phyloP scores from a whole-genome alignment of 176 grass and related monocot species.

The Zoysia japonica region DNA sequence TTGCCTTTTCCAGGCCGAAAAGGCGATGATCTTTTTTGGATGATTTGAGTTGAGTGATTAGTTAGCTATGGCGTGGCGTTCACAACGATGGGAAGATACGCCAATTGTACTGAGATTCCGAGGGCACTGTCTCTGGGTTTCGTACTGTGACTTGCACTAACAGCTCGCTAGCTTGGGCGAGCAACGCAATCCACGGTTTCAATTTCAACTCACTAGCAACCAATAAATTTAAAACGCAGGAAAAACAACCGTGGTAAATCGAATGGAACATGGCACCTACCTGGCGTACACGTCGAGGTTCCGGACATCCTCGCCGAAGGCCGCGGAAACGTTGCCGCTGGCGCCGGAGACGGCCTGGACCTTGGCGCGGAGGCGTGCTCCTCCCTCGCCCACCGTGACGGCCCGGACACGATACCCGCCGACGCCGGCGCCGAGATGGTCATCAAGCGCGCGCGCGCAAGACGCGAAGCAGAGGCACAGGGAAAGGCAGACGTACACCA shows the following conservation, averaged over 20 bases:
- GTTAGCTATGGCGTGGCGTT: neutral
- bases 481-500: neutral
- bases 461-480: neutral
- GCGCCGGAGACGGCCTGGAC: neutral
- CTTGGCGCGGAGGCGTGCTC: slow-evolving; percentile 27
- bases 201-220: too few species aligned
- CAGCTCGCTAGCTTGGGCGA: neutral
- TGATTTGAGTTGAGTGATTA: neutral
- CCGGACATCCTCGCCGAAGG: slow-evolving; percentile 32
- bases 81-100: neutral
- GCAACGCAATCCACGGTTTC: neutral
- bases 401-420: slow-evolving; percentile 27
- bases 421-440: neutral
- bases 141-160: neutral
- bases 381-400: slow-evolving; percentile 7
- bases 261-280: neutral
- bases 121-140: neutral
- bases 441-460: neutral
- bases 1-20: neutral
- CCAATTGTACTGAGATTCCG: neutral
- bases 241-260: too few species aligned
- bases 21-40: neutral
- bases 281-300: slow-evolving; percentile 46
- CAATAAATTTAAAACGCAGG: neutral
- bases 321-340: neutral